Base-by-base conservation (phyloP, 1,284 basidiomycete genomes). In the Golubevia sp. region DNA sequence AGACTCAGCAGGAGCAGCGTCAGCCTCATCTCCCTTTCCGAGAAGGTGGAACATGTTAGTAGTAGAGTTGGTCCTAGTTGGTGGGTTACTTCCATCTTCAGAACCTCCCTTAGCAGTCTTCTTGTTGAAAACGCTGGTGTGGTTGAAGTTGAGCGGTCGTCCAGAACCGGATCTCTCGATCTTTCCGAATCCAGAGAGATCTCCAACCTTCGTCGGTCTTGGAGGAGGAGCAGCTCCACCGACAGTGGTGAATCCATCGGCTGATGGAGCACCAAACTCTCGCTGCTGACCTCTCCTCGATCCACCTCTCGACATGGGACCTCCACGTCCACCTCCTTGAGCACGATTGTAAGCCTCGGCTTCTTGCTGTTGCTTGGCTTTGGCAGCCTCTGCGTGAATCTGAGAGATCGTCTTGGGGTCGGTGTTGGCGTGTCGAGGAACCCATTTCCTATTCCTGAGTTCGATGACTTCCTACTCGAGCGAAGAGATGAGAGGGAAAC, bases 401-500 rank as follows among this genome's bases (percentile, higher is more conserved):
- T 94, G 90, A 55, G 93, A 92, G 71, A 97, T 90, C 2, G 94
- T 95, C 59, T 91, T 88, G 18, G 95, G 92, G n/a, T 91, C 92
- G 56, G 90, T 88, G 54, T 90, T 88, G 66, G 87, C 86, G 76
- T 90, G 90, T 62, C 93, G 89, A 53, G 88, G 86, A 54, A 89
- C 82, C 96, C 96, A 99, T 76, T 89, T 90, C 63, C 90, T 89
- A 56, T 89, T 88, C 51, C 95, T 91, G 49, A 97, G 87, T 84
- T 98, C 96, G 70, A 96, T 89, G 51, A 97, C 88, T 84, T 94
- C 93, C 91, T 93, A 77, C 27, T n/a, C n/a, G n/a, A n/a, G n/a
- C n/a, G n/a, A n/a, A 30, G 56, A 59, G 44, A 24, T 26, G 30
- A 69, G 26, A 67, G 56, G 70, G 20, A 76, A 70, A 58, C 11